phyloP scores from a whole-genome alignment of 495 filamentous ascomycete species.

The Cryomyces minteri region DNA sequence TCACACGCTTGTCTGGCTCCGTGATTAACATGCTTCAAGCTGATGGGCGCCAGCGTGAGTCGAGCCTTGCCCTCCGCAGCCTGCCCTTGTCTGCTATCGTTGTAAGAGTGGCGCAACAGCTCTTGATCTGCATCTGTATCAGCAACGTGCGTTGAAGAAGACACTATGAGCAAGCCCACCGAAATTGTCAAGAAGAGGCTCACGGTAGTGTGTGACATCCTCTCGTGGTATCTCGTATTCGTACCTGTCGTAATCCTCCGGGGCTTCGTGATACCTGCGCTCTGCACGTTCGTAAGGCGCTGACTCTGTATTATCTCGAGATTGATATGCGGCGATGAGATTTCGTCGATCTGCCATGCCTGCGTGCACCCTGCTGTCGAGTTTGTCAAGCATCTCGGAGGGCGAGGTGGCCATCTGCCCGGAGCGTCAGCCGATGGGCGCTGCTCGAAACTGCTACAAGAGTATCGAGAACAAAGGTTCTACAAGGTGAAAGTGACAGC shows the following conservation, averaged over 20 bases:
- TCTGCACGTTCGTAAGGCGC: no score
- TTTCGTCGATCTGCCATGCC: no score
- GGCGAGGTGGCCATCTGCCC: no score
- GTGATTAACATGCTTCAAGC: neutral
- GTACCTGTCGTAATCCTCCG: no score
- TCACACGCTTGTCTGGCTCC: neutral
- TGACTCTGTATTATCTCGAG: no score
- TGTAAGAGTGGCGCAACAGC: slow-evolving; percentile 8
- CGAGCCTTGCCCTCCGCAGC: slow-evolving; percentile 12
- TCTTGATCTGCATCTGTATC: slow-evolving; percentile 9
- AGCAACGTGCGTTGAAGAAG: neutral
- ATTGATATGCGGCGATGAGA: no score
- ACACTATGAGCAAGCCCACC: slow-evolving; percentile 18
- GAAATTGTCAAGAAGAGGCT: slow-evolving; percentile 25
- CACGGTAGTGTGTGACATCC: neutral
- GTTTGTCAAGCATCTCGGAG: neutral
- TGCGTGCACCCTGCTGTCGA: neutral
- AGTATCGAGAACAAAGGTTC: no score
- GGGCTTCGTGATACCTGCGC: no score
- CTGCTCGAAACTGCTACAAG: no score
- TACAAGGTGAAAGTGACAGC: no score
- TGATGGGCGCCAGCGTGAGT: slow-evolving; percentile 8
- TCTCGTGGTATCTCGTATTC: neutral
- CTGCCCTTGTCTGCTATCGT: slow-evolving; percentile 9
- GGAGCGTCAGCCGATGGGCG: no score